These are phyloP conservation scores for Meyerozyma carpophila DNA, from an alignment of 1,139 yeast species.

Conservation along the genomic window DNA sequence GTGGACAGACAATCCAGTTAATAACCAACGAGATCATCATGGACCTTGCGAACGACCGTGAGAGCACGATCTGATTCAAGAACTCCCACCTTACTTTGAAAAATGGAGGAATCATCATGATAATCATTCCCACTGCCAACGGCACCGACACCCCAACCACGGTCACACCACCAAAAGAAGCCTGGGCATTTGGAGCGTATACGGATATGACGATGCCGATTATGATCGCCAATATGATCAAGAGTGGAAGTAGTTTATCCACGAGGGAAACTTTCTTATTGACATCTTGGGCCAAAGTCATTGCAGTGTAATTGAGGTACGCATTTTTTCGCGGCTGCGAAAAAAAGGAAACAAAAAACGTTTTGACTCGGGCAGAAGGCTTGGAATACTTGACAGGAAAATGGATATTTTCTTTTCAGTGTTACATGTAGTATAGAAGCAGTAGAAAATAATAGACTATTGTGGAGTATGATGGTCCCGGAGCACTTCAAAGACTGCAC, in stretches of 20 bases:
- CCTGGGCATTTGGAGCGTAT: slow-evolving; percentile 24
- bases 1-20: slow-evolving; percentile 57
- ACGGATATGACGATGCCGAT: slow-evolving; percentile 28
- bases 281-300: slow-evolving; percentile 1
- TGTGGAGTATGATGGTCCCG: too few species aligned
- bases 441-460: too few species aligned
- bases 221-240: slow-evolving; percentile 23
- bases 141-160: slow-evolving; percentile 36
- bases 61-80: slow-evolving; percentile 6
- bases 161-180: slow-evolving; percentile 23
- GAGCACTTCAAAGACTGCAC: too few species aligned
- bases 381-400: too few species aligned
- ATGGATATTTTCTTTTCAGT: too few species aligned
- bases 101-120: slow-evolving; percentile 58
- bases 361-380: too few species aligned
- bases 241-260: slow-evolving; percentile 23
- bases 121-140: slow-evolving; percentile 46
- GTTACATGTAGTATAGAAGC: too few species aligned
- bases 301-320: not conserved
- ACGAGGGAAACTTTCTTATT: slow-evolving; percentile 14
- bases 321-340: too few species aligned
- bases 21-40: slow-evolving; percentile 36
- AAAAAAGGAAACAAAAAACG: too few species aligned
- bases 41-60: slow-evolving; percentile 18
- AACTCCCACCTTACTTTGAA: slow-evolving; percentile 52